Base-by-base conservation (phyloP, 2,329 filamentous ascomycete species). In the Cercospora sp. region DNA sequence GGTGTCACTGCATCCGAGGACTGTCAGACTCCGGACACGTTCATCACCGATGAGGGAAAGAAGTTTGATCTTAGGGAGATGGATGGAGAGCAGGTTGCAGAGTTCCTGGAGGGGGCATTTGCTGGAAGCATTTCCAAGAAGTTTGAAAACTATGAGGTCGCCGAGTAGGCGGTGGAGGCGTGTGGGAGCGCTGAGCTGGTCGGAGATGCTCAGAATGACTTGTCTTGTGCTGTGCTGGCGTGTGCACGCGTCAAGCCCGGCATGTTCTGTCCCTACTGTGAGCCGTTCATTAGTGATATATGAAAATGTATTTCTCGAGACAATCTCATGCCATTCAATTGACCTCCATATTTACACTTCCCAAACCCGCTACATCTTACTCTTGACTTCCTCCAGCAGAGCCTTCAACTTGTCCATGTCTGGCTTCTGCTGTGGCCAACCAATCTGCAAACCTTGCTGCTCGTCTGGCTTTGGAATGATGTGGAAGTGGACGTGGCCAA, bases 401-500 rank as follows among this genome's bases (percentile, higher is more conserved):
- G 87, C 88, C 85, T 94, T 92, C 75, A 99, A 83, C 78, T 89
- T 87, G 1, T 92, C 91, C 90, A 95, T 96, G 74, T 97, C 90
- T 1, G 87, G 86, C 69, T 84, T 80, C 81, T 92, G 86, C 71
- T 89, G 84, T 21, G 94, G 93, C 95, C 95, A 99, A 37, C 82
- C 80, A 73, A 98, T 85, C 4, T 86, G 88, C 62, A 99, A 83
- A 6, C 95, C 95, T 79, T 98, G 91, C 40, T 84, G 77, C 75
- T 89, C 84, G 76, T 92, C 96, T 62, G 95, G 94, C 85, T 99
- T 99, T 40, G 95, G 95, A 71, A 99, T 99, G 88, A 98, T 90
- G 78, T 99, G 95, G 81, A 99, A 94, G 61, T 74, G 71, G 88
- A 95, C 94, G 82, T 99, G 95, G 74, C 93, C 91, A 70, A 99